phyloP scores from a whole-genome alignment of 306 rosid genomes.

The Cucurbita pepo region DNA sequence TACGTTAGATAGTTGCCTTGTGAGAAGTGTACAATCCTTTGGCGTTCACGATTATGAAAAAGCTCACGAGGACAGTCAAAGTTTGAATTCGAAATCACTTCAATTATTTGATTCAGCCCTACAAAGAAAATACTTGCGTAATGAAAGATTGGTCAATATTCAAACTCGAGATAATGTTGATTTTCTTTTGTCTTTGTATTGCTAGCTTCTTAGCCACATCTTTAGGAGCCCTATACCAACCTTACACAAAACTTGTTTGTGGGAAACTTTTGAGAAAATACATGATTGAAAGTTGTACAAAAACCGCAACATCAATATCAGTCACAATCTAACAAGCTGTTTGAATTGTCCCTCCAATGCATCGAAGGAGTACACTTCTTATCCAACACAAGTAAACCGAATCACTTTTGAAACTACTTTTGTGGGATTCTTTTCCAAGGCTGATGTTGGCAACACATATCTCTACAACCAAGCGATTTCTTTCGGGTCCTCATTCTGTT shows the following conservation, averaged over 20 bases:
- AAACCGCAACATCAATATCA: background rate
- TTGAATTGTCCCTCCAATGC: background rate
- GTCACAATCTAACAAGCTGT: background rate
- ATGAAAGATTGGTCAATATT: background rate
- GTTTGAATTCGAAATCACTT: background rate
- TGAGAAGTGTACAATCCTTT: background rate
- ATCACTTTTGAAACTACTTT: constrained; percentile 3
- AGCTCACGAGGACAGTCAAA: background rate
- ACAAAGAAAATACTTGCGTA: background rate
- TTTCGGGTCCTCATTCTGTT: background rate
- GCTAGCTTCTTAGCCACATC: background rate
- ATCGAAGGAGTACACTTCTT: constrained; percentile 1
- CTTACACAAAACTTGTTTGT: background rate
- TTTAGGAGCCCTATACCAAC: background rate
- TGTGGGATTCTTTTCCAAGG: constrained; percentile 1
- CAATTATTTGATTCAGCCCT: background rate
- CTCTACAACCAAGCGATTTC: background rate
- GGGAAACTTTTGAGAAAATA: background rate
- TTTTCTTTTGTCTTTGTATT: background rate
- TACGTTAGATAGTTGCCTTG: background rate
- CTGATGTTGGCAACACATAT: background rate
- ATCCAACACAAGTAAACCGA: constrained; percentile 4
- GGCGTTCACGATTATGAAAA: background rate
- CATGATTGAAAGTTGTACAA: background rate
- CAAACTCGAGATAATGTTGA: background rate